Conservation (phyloP, 352 stramenopile species). For the Halophytophthora batemanensis region DNA sequence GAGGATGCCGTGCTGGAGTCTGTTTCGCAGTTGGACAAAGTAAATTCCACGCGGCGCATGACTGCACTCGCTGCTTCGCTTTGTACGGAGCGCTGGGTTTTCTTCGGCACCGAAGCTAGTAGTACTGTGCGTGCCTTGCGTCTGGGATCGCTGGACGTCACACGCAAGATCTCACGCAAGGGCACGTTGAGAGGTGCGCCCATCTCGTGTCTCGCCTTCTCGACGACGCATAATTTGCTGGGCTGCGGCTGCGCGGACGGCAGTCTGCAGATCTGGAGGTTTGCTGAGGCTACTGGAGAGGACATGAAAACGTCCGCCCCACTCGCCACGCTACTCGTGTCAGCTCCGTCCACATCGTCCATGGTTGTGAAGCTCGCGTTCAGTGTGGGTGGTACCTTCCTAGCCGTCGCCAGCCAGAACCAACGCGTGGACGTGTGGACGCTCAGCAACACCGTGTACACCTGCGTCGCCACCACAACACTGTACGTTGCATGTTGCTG, state of each 20-base stretch:
- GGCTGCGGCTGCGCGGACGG: conserved; percentile 64
- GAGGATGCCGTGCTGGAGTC: conserved; percentile 54
- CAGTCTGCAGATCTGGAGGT: conserved; percentile 59
- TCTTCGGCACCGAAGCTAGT: conserved; percentile 72
- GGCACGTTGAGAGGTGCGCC: conserved; percentile 52
- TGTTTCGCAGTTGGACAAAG: conserved; percentile 60
- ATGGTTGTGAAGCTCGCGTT: conserved; percentile 49
- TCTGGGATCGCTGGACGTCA: conserved; percentile 42
- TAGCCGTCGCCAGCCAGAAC: conserved; percentile 55
- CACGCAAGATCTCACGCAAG: conserved; percentile 76
- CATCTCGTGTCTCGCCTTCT: conserved; percentile 53
- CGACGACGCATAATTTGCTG: conserved; percentile 45
- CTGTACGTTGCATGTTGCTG: conserved; percentile 13
- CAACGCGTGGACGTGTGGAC: conserved; percentile 53
- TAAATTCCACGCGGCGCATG: conserved; percentile 47
- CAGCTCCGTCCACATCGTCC: conserved; percentile 32
- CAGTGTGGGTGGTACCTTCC: conserved; percentile 25
- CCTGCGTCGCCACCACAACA: conserved; percentile 24
- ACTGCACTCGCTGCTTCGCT: conserved; percentile 50
- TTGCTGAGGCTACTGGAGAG: conserved; percentile 26
- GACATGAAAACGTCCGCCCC: conserved; percentile 16
- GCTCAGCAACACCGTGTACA: conserved; percentile 26
- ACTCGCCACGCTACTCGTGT: conserved; percentile 29
- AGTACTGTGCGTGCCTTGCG: conserved; percentile 65
- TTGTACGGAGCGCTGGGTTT: conserved; percentile 57